Percentiles rank a stretch among this genome's conserved stretches.
Conservation (phyloP, 805 yeast species). For the Candida gorgasii region DNA sequence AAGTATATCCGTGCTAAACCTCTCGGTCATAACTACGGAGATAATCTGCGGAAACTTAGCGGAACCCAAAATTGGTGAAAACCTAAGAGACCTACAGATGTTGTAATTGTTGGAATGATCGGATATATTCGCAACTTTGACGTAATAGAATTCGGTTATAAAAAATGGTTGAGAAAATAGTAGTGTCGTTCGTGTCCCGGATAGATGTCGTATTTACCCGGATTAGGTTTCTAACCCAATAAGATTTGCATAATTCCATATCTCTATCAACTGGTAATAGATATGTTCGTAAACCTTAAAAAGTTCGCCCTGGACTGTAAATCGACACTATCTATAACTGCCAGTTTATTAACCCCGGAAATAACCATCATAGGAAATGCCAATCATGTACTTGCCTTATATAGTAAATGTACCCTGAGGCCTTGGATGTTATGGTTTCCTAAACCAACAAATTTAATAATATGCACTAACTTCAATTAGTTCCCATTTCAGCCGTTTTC, state of each 20-base stretch:
- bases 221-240: constrained; percentile 1
- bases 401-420: no score
- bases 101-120: not conserved
- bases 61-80: not conserved
- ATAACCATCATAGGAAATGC: no score
- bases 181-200: no score
- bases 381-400: no score
- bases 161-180: not conserved
- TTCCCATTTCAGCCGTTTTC: constrained; percentile 20
- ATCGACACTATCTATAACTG: no score
- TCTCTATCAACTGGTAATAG: not conserved
- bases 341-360: not conserved
- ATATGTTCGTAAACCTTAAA: not conserved
- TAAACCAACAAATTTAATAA: not conserved
- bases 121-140: not conserved
- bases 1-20: not conserved
- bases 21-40: not conserved
- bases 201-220: not conserved
- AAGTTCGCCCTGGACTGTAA: no score
- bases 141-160: constrained; percentile 7
- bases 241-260: constrained; percentile 6
- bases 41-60: not conserved
- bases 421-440: constrained; percentile 3
- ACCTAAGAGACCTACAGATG: no score
- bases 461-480: constrained; percentile 6